A percentile compares a stretch with the other conserved stretches of the same genome.
Conservation (phyloP, 805 yeast genomes). For the Aciculoconidium aculeatum region DNA sequence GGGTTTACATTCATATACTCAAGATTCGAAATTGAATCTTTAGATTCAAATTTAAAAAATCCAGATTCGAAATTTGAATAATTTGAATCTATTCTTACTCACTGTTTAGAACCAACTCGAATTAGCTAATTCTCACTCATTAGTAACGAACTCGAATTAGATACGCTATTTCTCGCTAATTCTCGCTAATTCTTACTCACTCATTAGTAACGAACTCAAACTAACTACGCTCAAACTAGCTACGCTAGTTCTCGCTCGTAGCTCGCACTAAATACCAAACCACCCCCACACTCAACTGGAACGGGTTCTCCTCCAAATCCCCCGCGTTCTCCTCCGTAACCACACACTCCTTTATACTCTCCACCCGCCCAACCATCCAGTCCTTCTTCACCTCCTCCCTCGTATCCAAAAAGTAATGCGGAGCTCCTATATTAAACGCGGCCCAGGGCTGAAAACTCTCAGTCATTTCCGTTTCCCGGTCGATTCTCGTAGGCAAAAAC, state of each 20-base stretch:
- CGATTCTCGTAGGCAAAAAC: constrained; percentile 72
- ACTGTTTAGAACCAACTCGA: no score
- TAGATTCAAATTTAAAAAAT: no score
- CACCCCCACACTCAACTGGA: constrained; percentile 53
- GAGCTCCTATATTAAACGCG: constrained; percentile 84
- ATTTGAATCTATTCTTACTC: no score
- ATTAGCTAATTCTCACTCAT: no score
- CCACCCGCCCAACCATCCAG: constrained; percentile 76
- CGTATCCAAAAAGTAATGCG: constrained; percentile 68
- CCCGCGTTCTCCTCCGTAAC: constrained; percentile 42
- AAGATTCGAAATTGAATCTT: no score
- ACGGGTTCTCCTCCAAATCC: constrained; percentile 50
- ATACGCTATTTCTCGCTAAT: no score
- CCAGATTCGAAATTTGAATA: no score
- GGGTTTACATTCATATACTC: no score
- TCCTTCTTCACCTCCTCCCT: constrained; percentile 62
- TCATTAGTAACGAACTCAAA: no score
- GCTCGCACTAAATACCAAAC: constrained; percentile 64
- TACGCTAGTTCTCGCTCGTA: constrained; percentile 24
- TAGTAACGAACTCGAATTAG: no score
- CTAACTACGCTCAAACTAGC: no score
- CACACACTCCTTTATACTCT: constrained; percentile 46
- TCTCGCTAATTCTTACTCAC: no score
- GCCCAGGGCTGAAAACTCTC: constrained; percentile 68
- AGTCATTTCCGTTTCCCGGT: constrained; percentile 16